Conservation (phyloP, 169 alveolate species). For the Cryptosporidium tyzzeri region DNA sequence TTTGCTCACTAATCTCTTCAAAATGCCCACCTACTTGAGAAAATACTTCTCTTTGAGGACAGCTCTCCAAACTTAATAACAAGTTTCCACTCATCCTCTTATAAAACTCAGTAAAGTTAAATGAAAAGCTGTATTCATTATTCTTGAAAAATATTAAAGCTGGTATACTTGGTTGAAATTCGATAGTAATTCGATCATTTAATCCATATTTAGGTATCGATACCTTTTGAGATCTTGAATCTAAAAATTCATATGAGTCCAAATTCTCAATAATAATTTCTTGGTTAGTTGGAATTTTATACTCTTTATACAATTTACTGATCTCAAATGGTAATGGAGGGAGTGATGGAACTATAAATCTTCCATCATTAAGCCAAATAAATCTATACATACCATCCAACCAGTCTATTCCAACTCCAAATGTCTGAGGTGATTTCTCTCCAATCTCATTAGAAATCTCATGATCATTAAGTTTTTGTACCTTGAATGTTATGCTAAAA, state of each 20-base stretch:
- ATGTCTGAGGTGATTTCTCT: background rate
- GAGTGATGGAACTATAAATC: conserved; percentile 34
- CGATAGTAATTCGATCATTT: conserved; percentile 81
- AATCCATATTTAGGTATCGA: conserved; percentile 73
- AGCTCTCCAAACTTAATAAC: background rate
- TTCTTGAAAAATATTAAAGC: conserved; percentile 84
- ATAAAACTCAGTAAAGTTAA: conserved; percentile 86
- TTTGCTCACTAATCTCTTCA: background rate
- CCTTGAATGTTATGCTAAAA: conserved; percentile 13
- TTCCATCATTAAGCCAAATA: conserved; percentile 60
- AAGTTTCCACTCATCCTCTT: conserved; percentile 64
- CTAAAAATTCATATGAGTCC: background rate
- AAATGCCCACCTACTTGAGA: no score
- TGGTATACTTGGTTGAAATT: conserved; percentile 85
- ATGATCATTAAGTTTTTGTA: background rate
- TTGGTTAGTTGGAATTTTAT: conserved; percentile 38
- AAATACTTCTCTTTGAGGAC: background rate
- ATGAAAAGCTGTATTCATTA: conserved; percentile 81
- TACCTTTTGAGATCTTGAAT: conserved; percentile 4
- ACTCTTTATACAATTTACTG: conserved; percentile 40
- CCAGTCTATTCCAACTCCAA: conserved; percentile 73
- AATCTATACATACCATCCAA: conserved; percentile 60
- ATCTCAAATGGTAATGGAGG: conserved; percentile 73
- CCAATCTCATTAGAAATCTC: background rate
- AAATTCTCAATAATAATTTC: conserved; percentile 29